phyloP scores from a whole-genome alignment of 164 flowering plant species.

The Malania oleifera region DNA sequence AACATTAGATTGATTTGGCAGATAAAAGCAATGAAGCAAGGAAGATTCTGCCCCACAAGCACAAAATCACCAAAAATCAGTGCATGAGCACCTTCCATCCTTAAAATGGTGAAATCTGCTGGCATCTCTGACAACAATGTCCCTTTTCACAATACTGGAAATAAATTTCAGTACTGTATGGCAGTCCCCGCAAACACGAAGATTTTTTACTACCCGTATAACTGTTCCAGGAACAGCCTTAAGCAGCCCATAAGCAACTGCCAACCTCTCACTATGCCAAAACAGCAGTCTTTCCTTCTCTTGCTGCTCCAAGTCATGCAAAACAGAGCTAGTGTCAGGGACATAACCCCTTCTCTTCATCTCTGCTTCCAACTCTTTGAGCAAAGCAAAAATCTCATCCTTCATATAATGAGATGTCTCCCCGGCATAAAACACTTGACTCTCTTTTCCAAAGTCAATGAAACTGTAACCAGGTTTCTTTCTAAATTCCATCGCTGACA shows the following conservation, averaged over 20 bases:
- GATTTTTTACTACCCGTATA: constrained; percentile 65
- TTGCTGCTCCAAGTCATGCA: constrained; percentile 66
- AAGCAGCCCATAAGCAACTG: constrained; percentile 75
- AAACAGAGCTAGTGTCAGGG: constrained; percentile 67
- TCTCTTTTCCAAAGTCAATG: constrained; percentile 61
- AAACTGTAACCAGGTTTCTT: constrained; percentile 76
- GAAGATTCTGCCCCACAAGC: not conserved
- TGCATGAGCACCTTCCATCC: constrained; percentile 68
- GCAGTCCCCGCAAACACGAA: constrained; percentile 76
- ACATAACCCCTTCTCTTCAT: constrained; percentile 77
- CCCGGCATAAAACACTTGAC: constrained; percentile 65
- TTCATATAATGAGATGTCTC: constrained; percentile 52
- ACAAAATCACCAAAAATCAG: constrained; percentile 57
- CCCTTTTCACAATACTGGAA: constrained; percentile 40
- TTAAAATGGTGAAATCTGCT: constrained; percentile 77
- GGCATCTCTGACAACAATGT: constrained; percentile 69
- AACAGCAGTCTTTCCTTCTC: constrained; percentile 69
- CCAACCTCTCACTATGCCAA: constrained; percentile 80
- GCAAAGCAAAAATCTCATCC: constrained; percentile 48
- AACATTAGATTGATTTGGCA: no score
- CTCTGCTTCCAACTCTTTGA: constrained; percentile 48
- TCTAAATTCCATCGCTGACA: constrained; percentile 42
- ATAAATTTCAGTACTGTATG: constrained; percentile 59
- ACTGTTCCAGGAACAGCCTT: constrained; percentile 55
- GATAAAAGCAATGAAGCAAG: no score